Evolutionary conservation across 345 rosid genomes (phyloP), one percentile per base, ranked within the genome.

Genomic region (Trapa bicornis): DNA sequence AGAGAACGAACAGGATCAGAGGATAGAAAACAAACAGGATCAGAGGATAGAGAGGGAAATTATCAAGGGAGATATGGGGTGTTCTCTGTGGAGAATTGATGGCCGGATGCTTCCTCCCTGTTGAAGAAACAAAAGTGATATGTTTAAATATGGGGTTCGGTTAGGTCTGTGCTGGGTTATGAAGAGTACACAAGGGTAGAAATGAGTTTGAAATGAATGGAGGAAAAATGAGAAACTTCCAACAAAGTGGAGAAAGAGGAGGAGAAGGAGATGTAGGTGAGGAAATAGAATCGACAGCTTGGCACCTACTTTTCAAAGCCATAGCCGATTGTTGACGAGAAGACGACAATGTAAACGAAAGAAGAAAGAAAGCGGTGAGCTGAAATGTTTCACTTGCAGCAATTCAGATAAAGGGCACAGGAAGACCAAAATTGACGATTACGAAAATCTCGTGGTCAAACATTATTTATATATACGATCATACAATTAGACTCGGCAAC

Each of bases 241-340:
- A 45, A 45, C 48, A 39, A 37, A 15, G 37, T 37, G 69, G 37
- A 38, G 14, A 9, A 33, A 60, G 60, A 2, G n/a, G n/a, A 37
- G 66, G 66, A 32, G 47, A 10, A 64, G 11, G 48, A 41, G 66
- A 14, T 14, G 45, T 14, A 37, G 29, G 16, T 37, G 47, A 45
- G 66, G 43, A 15, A 37, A 14, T 35, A 37, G 47, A 45, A 9
- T 39, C 3, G 41, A 45, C n/a, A 37, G 66, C 11, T 47, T 16
- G n/a, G 67, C 52, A 65, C 36, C 67, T 65, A 37, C 67, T n/a
- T n/a, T 47, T 65, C 67, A 65, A 65, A 41, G 52, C 67, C 67
- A 65, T 65, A 52, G 67, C 67, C 36, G 67, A n/a, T 10, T 2
- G 67, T 42, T 65, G 47, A 35, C 36, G 36, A 33, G 67, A 33